Evolutionary conservation across 2,329 filamentous ascomycete genomes (phyloP).

Genomic region (Botrytis tulipae): DNA sequence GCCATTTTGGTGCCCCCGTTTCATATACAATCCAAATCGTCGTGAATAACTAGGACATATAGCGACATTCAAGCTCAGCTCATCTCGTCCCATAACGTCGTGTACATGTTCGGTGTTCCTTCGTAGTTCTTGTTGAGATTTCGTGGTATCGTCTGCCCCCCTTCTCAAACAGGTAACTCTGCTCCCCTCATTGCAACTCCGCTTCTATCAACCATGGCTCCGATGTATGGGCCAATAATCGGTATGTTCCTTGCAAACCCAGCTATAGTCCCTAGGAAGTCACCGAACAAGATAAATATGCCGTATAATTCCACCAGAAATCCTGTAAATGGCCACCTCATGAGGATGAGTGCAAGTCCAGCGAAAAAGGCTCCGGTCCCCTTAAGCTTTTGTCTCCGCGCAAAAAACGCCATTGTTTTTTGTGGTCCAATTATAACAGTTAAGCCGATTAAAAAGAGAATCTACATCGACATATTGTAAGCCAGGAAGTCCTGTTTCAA

Average conservation of each 20-base stretch:
- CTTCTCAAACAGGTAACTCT: conserved; percentile 69
- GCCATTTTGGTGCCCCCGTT: not conserved
- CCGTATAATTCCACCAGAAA: conserved; percentile 92
- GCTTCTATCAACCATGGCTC: conserved; percentile 66
- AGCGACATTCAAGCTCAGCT: not conserved
- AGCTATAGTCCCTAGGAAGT: conserved; percentile 91
- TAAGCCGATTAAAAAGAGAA: conserved; percentile 95
- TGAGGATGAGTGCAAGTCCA: conserved; percentile 80
- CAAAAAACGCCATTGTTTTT: conserved; percentile 93
- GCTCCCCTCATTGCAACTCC: conserved; percentile 70
- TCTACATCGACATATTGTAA: conserved; percentile 50
- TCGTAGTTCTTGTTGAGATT: not conserved
- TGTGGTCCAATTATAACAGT: conserved; percentile 91
- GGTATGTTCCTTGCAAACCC: conserved; percentile 83
- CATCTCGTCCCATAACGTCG: not conserved
- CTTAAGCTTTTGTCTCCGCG: conserved; percentile 85
- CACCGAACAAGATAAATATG: conserved; percentile 89
- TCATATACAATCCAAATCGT: conserved; percentile 11
- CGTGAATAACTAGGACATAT: not conserved
- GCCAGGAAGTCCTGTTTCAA: conserved; percentile 46
- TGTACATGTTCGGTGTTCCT: not conserved
- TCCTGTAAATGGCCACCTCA: conserved; percentile 88
- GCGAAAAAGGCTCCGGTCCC: conserved; percentile 85
- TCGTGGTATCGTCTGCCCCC: not conserved
- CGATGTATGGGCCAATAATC: conserved; percentile 83